phyloP scores from a whole-genome alignment of 306 rosid genomes.

The Lathyrus tuberosus region DNA sequence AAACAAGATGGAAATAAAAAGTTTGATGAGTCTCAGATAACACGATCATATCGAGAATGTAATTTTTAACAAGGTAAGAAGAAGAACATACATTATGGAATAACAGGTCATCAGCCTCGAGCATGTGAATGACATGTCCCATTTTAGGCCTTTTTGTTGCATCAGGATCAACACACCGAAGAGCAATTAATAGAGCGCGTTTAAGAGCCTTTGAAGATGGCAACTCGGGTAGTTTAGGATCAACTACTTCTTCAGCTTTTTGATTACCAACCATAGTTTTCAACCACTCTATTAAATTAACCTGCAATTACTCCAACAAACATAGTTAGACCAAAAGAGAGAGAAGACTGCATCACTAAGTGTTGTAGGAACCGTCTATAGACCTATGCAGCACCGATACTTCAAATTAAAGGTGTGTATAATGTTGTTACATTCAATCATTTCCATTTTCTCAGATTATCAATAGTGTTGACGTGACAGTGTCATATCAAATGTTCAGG shows the following conservation, averaged over 20 bases:
- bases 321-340: slow-evolving; percentile 31
- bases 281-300: slow-evolving; percentile 92
- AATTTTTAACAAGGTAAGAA: neutral
- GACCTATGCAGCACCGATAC: neutral
- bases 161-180: slow-evolving; percentile 93
- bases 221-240: slow-evolving; percentile 82
- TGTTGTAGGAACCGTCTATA: neutral
- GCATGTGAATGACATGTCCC: slow-evolving; percentile 99
- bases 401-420: neutral
- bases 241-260: slow-evolving; percentile 82
- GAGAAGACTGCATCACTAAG: neutral
- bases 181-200: slow-evolving; percentile 83
- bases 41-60: neutral
- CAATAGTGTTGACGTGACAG: neutral
- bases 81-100: slow-evolving; percentile 65
- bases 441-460: neutral
- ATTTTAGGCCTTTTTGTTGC: slow-evolving; percentile 95
- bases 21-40: neutral
- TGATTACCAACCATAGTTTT: slow-evolving; percentile 85
- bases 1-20: slow-evolving; percentile 6
- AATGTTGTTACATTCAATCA: neutral
- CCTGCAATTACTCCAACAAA: slow-evolving; percentile 49
- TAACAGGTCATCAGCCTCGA: slow-evolving; percentile 84
- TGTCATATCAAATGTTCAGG: neutral
- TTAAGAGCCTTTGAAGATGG: slow-evolving; percentile 93